Evolutionary conservation across 139 green algal genomes (phyloP).

Genomic region (Picochlorum sp.): DNA sequence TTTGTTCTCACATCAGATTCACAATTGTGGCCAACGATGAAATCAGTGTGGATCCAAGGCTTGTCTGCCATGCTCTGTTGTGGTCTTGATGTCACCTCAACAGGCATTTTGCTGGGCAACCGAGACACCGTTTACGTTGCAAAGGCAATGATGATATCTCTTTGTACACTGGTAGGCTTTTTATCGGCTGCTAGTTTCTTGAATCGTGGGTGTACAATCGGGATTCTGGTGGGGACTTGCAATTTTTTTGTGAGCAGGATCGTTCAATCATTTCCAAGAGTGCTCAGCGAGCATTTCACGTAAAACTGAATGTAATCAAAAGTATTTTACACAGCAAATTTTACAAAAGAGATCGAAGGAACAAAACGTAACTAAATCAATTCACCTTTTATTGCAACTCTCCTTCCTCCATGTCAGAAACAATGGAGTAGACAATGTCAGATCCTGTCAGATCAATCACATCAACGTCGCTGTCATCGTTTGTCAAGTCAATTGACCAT

Average conservation of each 20-base stretch:
- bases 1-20: slow-evolving; percentile 40
- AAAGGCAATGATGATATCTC: slow-evolving; percentile 40
- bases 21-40: slow-evolving; percentile 45
- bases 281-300: slow-evolving; percentile 10
- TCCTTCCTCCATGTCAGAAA: too few relatives aligned
- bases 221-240: slow-evolving; percentile 51
- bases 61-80: slow-evolving; percentile 43
- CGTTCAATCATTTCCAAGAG: slow-evolving; percentile 31
- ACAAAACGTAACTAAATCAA: too few relatives aligned
- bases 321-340: too few relatives aligned
- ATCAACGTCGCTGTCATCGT: too few relatives aligned
- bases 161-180: slow-evolving; percentile 35
- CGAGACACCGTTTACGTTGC: slow-evolving; percentile 36
- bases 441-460: too few relatives aligned
- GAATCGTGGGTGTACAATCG: slow-evolving; percentile 27
- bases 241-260: slow-evolving; percentile 47
- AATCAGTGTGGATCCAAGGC: slow-evolving; percentile 21
- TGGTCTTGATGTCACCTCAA: slow-evolving; percentile 48
- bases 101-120: slow-evolving; percentile 39
- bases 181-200: slow-evolving; percentile 17
- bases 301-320: too few relatives aligned
- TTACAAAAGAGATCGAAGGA: too few relatives aligned
- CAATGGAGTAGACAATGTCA: too few relatives aligned
- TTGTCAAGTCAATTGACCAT: too few relatives aligned
- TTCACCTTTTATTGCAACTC: too few relatives aligned